phyloP scores from a whole-genome alignment of 805 yeast genomes.

The Metschnikowia aberdeeniae region DNA sequence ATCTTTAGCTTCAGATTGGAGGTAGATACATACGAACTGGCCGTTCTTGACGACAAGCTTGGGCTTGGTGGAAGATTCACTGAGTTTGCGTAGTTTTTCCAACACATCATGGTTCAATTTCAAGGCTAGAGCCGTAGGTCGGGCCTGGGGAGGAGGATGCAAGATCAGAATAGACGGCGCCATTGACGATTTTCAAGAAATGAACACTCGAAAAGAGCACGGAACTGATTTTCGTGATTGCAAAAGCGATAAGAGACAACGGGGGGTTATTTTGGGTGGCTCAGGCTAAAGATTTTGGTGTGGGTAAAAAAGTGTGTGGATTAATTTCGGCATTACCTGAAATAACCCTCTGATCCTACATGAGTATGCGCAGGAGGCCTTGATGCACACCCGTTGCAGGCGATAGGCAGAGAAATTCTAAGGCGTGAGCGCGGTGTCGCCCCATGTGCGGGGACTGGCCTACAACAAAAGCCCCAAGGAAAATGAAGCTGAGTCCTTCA shows the following conservation, averaged over 20 bases:
- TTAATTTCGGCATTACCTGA: background rate
- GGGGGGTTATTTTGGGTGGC: background rate
- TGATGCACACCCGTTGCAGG: constrained; percentile 8
- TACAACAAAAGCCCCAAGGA: background rate
- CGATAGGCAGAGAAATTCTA: constrained; percentile 3
- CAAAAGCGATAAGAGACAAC: background rate
- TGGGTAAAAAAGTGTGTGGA: constrained; percentile 1
- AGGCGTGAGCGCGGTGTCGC: background rate
- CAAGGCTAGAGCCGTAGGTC: constrained; percentile 26
- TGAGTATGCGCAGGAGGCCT: constrained; percentile 8
- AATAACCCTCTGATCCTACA: constrained; percentile 4
- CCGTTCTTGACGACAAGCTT: constrained; percentile 38
- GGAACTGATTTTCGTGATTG: too few relatives aligned
- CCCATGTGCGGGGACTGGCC: constrained; percentile 4
- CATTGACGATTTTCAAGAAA: constrained; percentile 3
- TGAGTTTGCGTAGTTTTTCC: constrained; percentile 22
- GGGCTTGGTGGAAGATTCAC: constrained; percentile 16
- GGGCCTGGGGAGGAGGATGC: constrained; percentile 13
- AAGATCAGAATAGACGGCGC: constrained; percentile 14
- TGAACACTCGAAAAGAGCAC: too few relatives aligned
- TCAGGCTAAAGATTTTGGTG: background rate
- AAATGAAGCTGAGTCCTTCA: too few relatives aligned
- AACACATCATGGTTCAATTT: constrained; percentile 28
- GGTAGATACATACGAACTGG: constrained; percentile 24
- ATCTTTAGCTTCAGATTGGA: background rate